A percentile compares a stretch with the other conserved stretches of the same genome.
Conservation (phyloP, 768 basidiomycete genomes). For the Phaffia tasmanica region DNA sequence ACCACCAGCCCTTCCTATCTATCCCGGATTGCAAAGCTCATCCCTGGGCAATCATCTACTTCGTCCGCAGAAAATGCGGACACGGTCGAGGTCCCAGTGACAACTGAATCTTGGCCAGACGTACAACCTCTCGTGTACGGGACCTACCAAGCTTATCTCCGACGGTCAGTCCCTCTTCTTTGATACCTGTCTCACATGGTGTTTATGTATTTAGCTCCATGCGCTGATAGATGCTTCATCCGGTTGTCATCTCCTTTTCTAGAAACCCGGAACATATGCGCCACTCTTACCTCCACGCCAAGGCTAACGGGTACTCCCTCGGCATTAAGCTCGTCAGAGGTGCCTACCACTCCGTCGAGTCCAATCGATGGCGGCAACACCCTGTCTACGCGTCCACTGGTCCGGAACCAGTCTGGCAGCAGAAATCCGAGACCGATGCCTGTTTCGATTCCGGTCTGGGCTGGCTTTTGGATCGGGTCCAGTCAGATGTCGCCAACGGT, state of each 20-base stretch:
- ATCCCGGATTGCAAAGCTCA: slow-evolving; percentile 23
- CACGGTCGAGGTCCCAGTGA: slow-evolving; percentile 25
- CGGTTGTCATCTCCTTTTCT: background rate
- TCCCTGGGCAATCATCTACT: slow-evolving; percentile 3
- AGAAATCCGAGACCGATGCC: slow-evolving; percentile 60
- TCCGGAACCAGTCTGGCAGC: slow-evolving; percentile 55
- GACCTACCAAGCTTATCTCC: slow-evolving; percentile 82
- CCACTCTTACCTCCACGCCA: slow-evolving; percentile 56
- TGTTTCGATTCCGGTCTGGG: slow-evolving; percentile 57
- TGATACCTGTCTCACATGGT: background rate
- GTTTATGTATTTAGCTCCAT: background rate
- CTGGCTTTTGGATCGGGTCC: slow-evolving; percentile 50
- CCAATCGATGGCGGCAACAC: slow-evolving; percentile 25
- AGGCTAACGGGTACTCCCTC: slow-evolving; percentile 55
- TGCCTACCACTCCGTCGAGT: slow-evolving; percentile 75
- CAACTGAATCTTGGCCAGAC: slow-evolving; percentile 12
- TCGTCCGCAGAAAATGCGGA: slow-evolving; percentile 27
- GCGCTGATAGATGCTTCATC: background rate
- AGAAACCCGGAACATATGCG: slow-evolving; percentile 62
- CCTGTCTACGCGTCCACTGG: slow-evolving; percentile 46
- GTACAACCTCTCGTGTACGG: slow-evolving; percentile 65
- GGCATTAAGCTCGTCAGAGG: slow-evolving; percentile 90
- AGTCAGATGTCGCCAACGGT: slow-evolving; percentile 38
- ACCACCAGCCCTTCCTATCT: slow-evolving; percentile 12
- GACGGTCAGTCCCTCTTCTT: slow-evolving; percentile 44